These are phyloP conservation scores for Pyracantha coccinea DNA, from an alignment of 331 rosid genomes.

Conservation along the genomic window DNA sequence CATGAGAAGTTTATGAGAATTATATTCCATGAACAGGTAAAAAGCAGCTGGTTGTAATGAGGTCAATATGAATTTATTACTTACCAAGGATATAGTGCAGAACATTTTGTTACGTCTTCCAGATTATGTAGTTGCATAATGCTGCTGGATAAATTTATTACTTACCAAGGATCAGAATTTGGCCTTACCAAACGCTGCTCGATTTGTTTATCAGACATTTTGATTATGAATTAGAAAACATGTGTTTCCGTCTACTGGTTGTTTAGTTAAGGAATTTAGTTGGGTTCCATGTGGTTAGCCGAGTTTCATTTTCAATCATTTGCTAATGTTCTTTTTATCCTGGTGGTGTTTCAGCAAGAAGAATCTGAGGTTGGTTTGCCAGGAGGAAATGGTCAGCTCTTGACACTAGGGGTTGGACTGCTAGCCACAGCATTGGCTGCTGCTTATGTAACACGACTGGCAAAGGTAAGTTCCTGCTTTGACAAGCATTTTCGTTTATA, in stretches of 20 bases:
- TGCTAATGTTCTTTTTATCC: conserved; percentile 1
- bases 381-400: conserved; percentile 76
- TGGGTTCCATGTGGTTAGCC: neutral
- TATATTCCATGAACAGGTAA: too few relatives aligned
- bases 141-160: neutral
- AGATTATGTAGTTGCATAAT: too few relatives aligned
- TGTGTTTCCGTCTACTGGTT: neutral
- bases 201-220: neutral
- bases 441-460: conserved; percentile 78
- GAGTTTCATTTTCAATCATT: neutral
- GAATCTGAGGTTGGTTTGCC: conserved; percentile 54
- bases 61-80: too few relatives aligned
- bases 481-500: neutral
- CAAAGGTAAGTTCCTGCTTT: conserved; percentile 47
- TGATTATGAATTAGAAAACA: neutral
- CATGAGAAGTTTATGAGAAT: too few relatives aligned
- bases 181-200: neutral
- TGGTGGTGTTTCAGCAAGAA: conserved; percentile 64
- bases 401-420: conserved; percentile 81
- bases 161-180: neutral
- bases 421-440: conserved; percentile 82
- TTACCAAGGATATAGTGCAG: too few relatives aligned
- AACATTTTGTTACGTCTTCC: too few relatives aligned
- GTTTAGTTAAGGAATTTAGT: neutral
- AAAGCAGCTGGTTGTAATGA: too few relatives aligned